Evolutionary conservation across 2,329 filamentous ascomycete species (phyloP), one percentile per base, ranked within the genome.

Genomic region (Epichloe festucae): DNA sequence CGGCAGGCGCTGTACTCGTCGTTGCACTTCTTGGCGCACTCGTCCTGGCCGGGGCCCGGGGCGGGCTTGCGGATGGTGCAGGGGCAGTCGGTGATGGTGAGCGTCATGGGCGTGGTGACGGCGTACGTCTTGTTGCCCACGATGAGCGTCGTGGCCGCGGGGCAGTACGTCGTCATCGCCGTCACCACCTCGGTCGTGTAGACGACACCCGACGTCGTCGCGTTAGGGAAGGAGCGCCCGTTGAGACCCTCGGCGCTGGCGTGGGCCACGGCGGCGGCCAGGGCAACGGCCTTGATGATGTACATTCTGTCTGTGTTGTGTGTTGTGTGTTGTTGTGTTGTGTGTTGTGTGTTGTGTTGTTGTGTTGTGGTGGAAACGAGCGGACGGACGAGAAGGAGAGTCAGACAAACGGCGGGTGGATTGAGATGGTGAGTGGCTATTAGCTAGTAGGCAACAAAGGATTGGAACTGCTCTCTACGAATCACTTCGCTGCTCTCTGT

Each of bases 141-240:
- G 15, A n/a, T 14, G 36, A 31, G 1, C 2, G 7, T 19, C 10
- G 21, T 34, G 65, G 78, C 59, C 59, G 76, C 84, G 79, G 82
- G 81, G 78, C 83, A 87, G 76, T 73, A 85, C 62, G 82, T 87
- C 67, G 77, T 82, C 70, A 77, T 75, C 52, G 73, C 70, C 51
- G 78, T 82, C 56, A 85, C 75, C 54, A 78, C 70, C 72, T 82
- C 76, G 57, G 81, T 85, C 68, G 72, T 74, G 69, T 76, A 79
- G 63, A 67, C 69, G 59, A 71, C 67, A 61, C 72, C 70, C 59
- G 60, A 15, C 15, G 49, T 42, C 7, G 50, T 46, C 3, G 35
- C 11, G 46, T 40, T 49, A 21, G 17, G 1, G 7, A 45, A 11
- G 40, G 7, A 27, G 27, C 2, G 27, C 7, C 27, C 7, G 7